Percentiles rank a stretch among this genome's conserved stretches.
These are phyloP conservation scores for Tolypocladium ovalisporum DNA, from an alignment of 2,329 filamentous ascomycete species.

Conservation along the genomic window DNA sequence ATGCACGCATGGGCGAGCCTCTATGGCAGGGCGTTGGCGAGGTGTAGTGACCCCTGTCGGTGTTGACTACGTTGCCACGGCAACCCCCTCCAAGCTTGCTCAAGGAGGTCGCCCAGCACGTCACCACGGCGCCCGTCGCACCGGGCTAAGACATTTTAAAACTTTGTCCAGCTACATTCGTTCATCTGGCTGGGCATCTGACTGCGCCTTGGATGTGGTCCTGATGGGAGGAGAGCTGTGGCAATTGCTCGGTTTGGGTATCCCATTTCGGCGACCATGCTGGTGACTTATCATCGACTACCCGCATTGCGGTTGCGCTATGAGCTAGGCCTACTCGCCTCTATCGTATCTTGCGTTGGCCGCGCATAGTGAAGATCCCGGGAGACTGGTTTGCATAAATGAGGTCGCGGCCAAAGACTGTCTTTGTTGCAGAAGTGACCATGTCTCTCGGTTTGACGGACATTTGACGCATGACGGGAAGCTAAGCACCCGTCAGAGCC, in stretches of 20 bases:
- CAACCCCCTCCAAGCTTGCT: conserved; percentile 10
- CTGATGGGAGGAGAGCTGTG: neutral
- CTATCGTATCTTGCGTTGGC: neutral
- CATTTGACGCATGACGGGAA: neutral
- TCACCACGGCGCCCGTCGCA: conserved; percentile 9
- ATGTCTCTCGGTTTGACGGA: neutral
- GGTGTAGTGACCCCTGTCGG: conserved; percentile 11
- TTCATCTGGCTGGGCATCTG: neutral
- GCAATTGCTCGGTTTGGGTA: neutral
- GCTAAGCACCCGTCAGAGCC: neutral
- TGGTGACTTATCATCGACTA: neutral
- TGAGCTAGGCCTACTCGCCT: neutral
- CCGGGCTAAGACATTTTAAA: conserved; percentile 3
- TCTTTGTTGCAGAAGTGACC: neutral
- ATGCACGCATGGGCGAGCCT: conserved; percentile 13
- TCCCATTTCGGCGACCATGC: neutral
- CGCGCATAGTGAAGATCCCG: neutral
- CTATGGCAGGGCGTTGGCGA: conserved; percentile 9
- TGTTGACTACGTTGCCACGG: conserved; percentile 23
- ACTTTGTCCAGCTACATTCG: neutral
- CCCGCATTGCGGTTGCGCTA: neutral
- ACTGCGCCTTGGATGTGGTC: neutral
- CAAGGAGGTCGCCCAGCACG: conserved; percentile 2
- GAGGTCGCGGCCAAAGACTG: neutral
- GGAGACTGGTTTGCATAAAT: neutral